phyloP scores from a whole-genome alignment of 768 basidiomycete genomes.

The Lanmaoa rubissima region DNA sequence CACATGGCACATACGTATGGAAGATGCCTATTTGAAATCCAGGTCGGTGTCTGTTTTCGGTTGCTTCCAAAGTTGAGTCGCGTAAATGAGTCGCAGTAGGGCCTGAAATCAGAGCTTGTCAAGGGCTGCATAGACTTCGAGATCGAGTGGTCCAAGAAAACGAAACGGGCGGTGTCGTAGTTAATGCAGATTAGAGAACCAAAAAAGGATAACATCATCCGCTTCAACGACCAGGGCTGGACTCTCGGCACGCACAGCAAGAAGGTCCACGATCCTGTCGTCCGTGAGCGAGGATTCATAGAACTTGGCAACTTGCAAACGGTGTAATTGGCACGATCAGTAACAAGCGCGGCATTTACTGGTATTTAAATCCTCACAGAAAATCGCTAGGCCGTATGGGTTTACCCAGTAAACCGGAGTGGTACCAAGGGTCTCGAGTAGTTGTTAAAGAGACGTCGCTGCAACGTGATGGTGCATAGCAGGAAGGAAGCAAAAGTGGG shows the following conservation, averaged over 20 bases:
- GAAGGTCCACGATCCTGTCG: neutral
- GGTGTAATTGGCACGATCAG: neutral
- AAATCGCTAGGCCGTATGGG: neutral
- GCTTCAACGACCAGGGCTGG: neutral
- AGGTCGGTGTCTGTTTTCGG: neutral
- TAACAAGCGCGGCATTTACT: too few relatives aligned
- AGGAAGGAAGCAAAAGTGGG: neutral
- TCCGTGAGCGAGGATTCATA: neutral
- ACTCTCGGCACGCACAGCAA: neutral
- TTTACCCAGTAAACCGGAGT: neutral
- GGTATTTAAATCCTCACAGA: neutral
- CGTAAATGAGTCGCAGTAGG: neutral
- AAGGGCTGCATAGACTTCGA: neutral
- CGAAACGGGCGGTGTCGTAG: neutral
- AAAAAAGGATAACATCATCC: neutral
- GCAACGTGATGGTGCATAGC: neutral
- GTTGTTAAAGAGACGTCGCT: neutral
- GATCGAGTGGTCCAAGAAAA: neutral
- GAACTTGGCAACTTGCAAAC: neutral
- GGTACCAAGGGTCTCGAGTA: neutral
- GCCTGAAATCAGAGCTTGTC: neutral
- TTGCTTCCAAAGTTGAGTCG: neutral
- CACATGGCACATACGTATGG: neutral
- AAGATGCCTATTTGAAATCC: slow-evolving; percentile 18
- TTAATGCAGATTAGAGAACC: neutral